phyloP scores from a whole-genome alignment of 208 protist species.

The Trypanosoma caninum region DNA sequence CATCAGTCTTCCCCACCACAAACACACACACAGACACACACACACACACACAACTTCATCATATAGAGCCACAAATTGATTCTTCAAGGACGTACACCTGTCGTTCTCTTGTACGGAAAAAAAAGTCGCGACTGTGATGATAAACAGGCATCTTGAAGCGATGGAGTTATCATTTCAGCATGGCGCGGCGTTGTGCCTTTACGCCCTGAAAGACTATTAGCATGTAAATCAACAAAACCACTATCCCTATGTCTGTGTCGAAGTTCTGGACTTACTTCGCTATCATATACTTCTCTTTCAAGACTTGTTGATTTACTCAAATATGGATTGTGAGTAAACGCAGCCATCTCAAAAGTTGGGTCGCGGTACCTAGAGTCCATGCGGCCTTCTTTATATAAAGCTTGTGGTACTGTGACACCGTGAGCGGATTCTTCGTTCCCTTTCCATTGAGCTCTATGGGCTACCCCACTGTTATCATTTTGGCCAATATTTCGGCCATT shows the following conservation, averaged over 20 bases:
- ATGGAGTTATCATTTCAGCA: slow-evolving; percentile 19
- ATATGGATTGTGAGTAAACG: neutral
- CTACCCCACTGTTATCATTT: too few species aligned
- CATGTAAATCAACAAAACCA: too few species aligned
- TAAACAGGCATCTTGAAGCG: too few species aligned
- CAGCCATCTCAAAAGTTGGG: neutral
- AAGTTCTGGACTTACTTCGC: slow-evolving; percentile 7
- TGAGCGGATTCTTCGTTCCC: too few species aligned
- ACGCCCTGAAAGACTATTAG: neutral
- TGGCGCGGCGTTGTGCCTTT: neutral
- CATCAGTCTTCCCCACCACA: neutral
- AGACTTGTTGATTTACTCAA: neutral
- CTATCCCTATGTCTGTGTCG: neutral
- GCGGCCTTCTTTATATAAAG: too few species aligned
- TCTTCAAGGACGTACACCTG: neutral
- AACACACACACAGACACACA: neutral
- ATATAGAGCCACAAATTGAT: neutral
- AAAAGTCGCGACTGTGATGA: slow-evolving; percentile 11
- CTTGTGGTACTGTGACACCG: too few species aligned
- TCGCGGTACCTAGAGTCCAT: too few species aligned
- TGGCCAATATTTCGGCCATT: neutral
- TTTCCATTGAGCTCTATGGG: too few species aligned
- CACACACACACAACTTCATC: neutral
- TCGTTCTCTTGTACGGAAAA: neutral
- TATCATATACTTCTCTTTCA: slow-evolving; percentile 14